Base-by-base conservation (phyloP, 805 yeast species). In the Metschnikowia continentalis region DNA sequence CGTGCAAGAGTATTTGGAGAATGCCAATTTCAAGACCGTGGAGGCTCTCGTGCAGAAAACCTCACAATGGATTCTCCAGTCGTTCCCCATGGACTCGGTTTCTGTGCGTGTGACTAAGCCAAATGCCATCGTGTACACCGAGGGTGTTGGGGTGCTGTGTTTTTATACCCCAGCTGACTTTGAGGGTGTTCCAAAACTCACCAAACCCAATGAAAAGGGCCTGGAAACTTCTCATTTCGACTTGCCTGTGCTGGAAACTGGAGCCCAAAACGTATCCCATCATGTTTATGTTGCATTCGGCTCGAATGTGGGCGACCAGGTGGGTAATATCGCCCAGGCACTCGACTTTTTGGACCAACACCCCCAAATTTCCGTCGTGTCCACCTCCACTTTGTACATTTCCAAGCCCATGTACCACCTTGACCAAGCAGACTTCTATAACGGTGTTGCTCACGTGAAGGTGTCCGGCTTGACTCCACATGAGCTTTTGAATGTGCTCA, bases 321-420 rank as follows among this genome's bases (percentile, higher is more conserved):
- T 88, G 7, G 64, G 62, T 2, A 86, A 89, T 61, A 85, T 94
- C 41, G 53, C 66, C 7, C 57, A 57, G 14, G 86, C 97, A 0
- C 64, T 88, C 6, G 65, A 67, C 0, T 71, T 77, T 43, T 68
- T 88, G 14, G 62, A 66, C 32, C 44, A 65, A 4, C 61, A 71
- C 8, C 54, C 56, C 4, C 62, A 64, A 0, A 73, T 88, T 17
- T 57, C 66, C 11, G 78, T 94, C 0, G 52, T 75, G 2, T 72
- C 78, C 2, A 80, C 92, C 0, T 91, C 98, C 0, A 81, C 95
- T 0, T 69, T 92, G 49, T 94, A 89, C 66, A 82, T 86, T 52
- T 88, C 97, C 19, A 88, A 85, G 59, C 98, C 99, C 37, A 92
- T 94, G 98, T 94, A 90, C 66, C 82, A 77, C 55, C 67, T 77